Evolutionary conservation across 768 basidiomycete species (phyloP), one percentile per base, ranked within the genome.

Genomic region (Termitomyces sp.): DNA sequence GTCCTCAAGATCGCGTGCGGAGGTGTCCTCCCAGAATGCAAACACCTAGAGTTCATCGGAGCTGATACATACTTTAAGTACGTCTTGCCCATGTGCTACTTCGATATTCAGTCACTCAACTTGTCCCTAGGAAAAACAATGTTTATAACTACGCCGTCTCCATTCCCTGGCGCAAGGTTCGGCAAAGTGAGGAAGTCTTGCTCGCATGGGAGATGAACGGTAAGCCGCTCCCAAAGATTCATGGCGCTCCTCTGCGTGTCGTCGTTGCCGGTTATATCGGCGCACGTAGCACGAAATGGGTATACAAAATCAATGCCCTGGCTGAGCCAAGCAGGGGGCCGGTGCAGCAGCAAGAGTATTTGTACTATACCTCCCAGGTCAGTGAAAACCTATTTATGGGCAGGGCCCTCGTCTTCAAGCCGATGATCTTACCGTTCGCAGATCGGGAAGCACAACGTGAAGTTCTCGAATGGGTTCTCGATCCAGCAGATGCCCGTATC

Each of bases 401-500:
- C 24, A 45, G 18, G 8, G 26, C 8, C 44, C 44, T 45, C 34
- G 18, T 10, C 18, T 7, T 52, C 14, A 16, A 4, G n/a, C 27
- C 14, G 10, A 26, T 16, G 13, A 37, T 32, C 14, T 47, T 20
- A 10, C 53, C 18, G 26, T 56, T 57, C 42, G 55, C 62, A 82
- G 78, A 74, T 75, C 46, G 81, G 81, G 22, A 83, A 83, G 66
- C 80, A 83, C 56, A 83, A 84, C 57, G 67, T 69, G 5, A 76
- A 74, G 59, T 79, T 78, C 51, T 82, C 80, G 26, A 81, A 79
- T 63, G 82, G 82, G 5, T 83, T 83, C 65, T 81, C 80, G 4
- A 84, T 84, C 58, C 77, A 79, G 59, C 76, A 80, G 52, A 83
- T 84, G 82, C 82, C 81, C 2, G 82, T 84, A 6, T 83, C 82